Evolutionary conservation across 768 basidiomycete genomes (phyloP), one percentile per base, ranked within the genome.

Genomic region (Termitomyces eurrhizus): DNA sequence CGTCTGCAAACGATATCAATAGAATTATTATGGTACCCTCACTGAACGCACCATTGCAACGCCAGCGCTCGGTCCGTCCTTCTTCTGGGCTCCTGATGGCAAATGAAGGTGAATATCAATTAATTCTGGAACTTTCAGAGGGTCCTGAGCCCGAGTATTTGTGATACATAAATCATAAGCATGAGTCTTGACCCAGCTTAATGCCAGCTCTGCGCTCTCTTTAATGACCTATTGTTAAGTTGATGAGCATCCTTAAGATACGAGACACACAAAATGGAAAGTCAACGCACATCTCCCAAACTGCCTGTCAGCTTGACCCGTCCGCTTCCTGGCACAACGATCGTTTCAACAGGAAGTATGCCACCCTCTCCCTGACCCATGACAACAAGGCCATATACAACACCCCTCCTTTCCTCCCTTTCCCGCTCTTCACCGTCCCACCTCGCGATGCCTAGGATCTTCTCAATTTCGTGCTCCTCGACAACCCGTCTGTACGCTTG

Each of bases 1-100:
- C 2, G 86, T 85, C 85, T 91, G 32, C 14, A 26, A n/a, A 56
- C 0, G 41, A 26, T 16, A n/a, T 46, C 37, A 56, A 33, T 26
- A 2, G 41, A 4, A 44, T 21, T n/a, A 12, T 35, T 16, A 14
- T 7, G 13, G 12, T 13, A n/a, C 33, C 8, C 18, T 49, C 16
- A 7, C 39, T 52, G 16, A 50, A 68, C 78, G 60, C 62, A 92
- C 90, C 85, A 95, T 93, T 0, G 92, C 91, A 26, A 95, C 80
- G 2, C 94, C 94, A 0, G 93, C 94, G 68, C 90, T 92, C 0
- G 94, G 93, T 0, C 95, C 94, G 67, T 96, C 94, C 76, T 96
- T 97, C 81, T 88, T 93, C 72, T 94, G 90, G 2, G 93, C 90
- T 0, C 95, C 95, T 1, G 90, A 83, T 0, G 95, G 95, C 9